Percentiles rank a stretch among this genome's conserved stretches.
Conservation (phyloP, 225 moss, liverwort and hornwort species). For the Polytrichum formosum region DNA sequence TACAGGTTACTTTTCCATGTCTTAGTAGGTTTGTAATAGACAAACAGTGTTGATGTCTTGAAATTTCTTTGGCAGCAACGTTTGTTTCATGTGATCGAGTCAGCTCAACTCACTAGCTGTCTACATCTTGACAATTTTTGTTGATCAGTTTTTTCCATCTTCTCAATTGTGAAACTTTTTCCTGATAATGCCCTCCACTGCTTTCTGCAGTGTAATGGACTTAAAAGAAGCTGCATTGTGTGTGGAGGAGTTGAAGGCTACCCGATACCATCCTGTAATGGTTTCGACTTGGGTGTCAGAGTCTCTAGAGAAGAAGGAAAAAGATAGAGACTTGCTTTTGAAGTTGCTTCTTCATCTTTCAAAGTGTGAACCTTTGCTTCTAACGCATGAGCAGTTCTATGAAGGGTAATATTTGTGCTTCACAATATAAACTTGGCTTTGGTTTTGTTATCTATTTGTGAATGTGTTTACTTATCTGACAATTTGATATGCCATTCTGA, state of each 20-base stretch:
- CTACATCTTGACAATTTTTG: too few relatives aligned
- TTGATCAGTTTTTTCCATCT: too few relatives aligned
- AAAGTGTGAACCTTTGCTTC: slow-evolving; percentile 48
- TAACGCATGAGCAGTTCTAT: slow-evolving; percentile 63
- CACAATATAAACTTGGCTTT: too few relatives aligned
- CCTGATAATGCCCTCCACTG: not conserved
- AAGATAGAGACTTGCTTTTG: slow-evolving; percentile 63
- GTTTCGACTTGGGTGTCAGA: slow-evolving; percentile 72
- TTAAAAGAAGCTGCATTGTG: slow-evolving; percentile 68
- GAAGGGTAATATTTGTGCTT: slow-evolving; percentile 49
- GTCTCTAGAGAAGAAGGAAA: slow-evolving; percentile 76
- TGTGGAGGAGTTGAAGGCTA: slow-evolving; percentile 79
- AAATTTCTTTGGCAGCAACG: too few relatives aligned
- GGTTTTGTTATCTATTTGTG: too few relatives aligned
- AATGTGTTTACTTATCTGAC: not conserved
- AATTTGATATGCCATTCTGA: too few relatives aligned
- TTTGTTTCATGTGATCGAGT: too few relatives aligned
- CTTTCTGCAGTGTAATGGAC: slow-evolving; percentile 55
- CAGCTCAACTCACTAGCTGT: too few relatives aligned
- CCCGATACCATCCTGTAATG: slow-evolving; percentile 60
- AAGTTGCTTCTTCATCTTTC: slow-evolving; percentile 63
- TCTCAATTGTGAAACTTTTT: too few relatives aligned
- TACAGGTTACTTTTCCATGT: slow-evolving; percentile 50
- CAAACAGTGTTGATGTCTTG: too few relatives aligned
- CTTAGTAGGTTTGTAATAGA: too few relatives aligned